Conservation (phyloP, 345 rosid genomes). For the Isatis tinctoria region DNA sequence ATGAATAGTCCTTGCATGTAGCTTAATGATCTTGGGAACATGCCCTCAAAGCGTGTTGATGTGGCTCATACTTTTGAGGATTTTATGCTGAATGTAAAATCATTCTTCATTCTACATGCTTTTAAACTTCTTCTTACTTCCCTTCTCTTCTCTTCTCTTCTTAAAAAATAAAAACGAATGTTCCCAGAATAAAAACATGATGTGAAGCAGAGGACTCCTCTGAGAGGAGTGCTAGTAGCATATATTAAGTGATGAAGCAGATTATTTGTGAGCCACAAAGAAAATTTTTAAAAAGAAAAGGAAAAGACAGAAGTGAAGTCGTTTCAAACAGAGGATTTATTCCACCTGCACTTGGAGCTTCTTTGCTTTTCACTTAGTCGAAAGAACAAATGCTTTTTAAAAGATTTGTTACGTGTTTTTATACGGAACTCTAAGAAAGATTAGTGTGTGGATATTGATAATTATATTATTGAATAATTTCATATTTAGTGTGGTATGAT, state of each 20-base stretch:
- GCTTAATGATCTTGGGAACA: neutral
- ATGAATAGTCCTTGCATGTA: neutral
- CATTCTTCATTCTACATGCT: neutral
- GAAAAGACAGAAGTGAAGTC: constrained; percentile 10
- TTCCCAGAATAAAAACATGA: constrained; percentile 12
- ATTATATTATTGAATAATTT: neutral
- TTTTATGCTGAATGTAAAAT: neutral
- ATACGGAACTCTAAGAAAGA: neutral
- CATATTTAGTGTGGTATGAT: neutral
- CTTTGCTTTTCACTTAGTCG: constrained; percentile 1
- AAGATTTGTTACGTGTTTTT: neutral
- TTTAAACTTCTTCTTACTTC: neutral
- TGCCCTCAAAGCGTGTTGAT: neutral
- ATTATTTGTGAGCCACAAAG: constrained; percentile 22
- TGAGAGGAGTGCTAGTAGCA: too few species aligned
- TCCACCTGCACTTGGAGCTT: constrained; percentile 26
- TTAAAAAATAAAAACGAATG: neutral
- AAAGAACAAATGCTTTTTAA: constrained; percentile 22
- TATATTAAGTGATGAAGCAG: constrained; percentile 18
- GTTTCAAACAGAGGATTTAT: constrained; percentile 29
- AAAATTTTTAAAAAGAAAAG: neutral
- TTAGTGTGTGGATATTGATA: neutral
- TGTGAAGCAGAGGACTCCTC: constrained; percentile 2
- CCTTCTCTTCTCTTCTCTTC: neutral
- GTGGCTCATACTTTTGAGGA: neutral